Conservation (phyloP, 306 rosid genomes). For the Vigna radiata region DNA sequence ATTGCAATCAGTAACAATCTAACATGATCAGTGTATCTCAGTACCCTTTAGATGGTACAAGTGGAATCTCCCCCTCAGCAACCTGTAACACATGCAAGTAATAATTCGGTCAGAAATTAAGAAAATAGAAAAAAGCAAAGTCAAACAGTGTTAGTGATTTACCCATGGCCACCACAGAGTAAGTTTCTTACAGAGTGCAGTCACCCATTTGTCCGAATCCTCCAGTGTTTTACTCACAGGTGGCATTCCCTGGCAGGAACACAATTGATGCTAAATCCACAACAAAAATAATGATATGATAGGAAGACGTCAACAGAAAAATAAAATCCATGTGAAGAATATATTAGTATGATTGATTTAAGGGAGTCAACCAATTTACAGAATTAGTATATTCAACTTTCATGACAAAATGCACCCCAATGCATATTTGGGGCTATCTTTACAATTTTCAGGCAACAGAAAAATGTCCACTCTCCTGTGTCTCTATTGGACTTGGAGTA, state of each 20-base stretch:
- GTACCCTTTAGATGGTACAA: constrained; percentile 82
- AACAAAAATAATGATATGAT: constrained; percentile 10
- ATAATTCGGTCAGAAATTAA: constrained; percentile 30
- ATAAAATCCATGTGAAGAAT: background rate
- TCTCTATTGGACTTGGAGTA: background rate
- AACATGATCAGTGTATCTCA: constrained; percentile 22
- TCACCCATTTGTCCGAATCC: constrained; percentile 82
- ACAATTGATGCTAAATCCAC: constrained; percentile 19
- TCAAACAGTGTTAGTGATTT: constrained; percentile 41
- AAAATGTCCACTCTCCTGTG: background rate
- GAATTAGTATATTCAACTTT: background rate
- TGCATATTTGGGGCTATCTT: background rate
- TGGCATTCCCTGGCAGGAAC: constrained; percentile 72
- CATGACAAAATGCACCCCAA: constrained; percentile 6
- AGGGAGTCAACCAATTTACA: constrained; percentile 18
- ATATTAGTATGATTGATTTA: constrained; percentile 16
- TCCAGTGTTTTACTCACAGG: constrained; percentile 64
- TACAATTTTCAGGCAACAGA: background rate
- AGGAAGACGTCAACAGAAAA: constrained; percentile 31
- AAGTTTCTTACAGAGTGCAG: constrained; percentile 81
- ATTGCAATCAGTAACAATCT: constrained; percentile 2
- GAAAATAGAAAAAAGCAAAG: constrained; percentile 18
- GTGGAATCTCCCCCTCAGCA: constrained; percentile 88
- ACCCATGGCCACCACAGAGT: constrained; percentile 93
- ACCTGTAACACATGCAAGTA: constrained; percentile 59